These are phyloP conservation scores for Clitopilus hobsonii DNA, from an alignment of 768 basidiomycete species.

Conservation along the genomic window DNA sequence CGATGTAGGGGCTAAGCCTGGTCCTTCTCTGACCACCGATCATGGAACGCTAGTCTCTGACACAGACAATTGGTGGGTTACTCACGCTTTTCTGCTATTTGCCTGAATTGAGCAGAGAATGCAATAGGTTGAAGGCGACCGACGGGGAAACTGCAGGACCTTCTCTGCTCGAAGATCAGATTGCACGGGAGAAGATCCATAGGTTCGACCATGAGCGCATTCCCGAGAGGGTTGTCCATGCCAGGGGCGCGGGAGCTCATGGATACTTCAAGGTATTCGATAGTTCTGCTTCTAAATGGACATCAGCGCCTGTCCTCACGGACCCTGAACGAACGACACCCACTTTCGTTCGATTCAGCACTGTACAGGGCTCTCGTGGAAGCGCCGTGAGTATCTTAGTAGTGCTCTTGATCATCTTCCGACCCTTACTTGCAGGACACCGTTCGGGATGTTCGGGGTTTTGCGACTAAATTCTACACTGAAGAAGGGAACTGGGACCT, in stretches of 20 bases:
- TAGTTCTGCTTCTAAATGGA: conserved; percentile 65
- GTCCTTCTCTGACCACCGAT: conserved; percentile 48
- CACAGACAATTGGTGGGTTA: conserved; percentile 60
- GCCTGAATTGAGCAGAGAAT: background rate
- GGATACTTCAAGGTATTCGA: conserved; percentile 78
- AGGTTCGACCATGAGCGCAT: conserved; percentile 86
- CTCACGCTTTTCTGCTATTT: background rate
- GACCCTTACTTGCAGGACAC: conserved; percentile 42
- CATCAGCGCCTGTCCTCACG: conserved; percentile 65
- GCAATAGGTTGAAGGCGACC: conserved; percentile 48
- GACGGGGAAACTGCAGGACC: conserved; percentile 54
- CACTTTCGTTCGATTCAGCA: conserved; percentile 80
- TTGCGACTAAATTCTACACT: conserved; percentile 82
- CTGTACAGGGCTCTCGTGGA: conserved; percentile 79
- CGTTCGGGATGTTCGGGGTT: conserved; percentile 84
- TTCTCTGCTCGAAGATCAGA: conserved; percentile 72
- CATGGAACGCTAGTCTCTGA: conserved; percentile 54
- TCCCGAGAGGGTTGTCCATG: conserved; percentile 75
- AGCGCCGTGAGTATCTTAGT: conserved; percentile 54
- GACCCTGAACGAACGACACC: conserved; percentile 72
- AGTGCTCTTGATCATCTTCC: background rate
- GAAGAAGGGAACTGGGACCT: conserved; percentile 85
- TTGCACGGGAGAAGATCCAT: conserved; percentile 70
- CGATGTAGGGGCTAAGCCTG: conserved; percentile 17
- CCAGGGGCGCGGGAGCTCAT: conserved; percentile 75